Percentiles rank a stretch among this genome's conserved stretches.
phyloP scores from a whole-genome alignment of 345 rosid species.

The Cardamine resedifolia region DNA sequence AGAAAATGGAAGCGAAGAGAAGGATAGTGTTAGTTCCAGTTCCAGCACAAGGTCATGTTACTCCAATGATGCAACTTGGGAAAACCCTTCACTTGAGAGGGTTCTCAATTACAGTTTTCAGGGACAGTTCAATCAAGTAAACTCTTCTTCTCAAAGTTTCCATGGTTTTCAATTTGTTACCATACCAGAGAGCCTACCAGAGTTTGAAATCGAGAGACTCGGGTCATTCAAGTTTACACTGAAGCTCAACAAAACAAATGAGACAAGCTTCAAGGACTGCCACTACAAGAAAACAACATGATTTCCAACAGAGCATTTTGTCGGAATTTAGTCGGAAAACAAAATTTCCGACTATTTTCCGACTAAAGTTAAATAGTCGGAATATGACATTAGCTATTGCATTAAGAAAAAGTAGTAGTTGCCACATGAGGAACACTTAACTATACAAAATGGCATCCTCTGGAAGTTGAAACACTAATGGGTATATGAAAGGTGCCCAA shows the following conservation, averaged over 20 bases:
- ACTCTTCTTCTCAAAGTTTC: neutral
- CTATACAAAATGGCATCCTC: no score
- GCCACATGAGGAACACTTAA: no score
- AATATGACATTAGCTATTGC: no score
- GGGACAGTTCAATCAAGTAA: conserved; percentile 34
- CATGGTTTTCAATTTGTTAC: conserved; percentile 35
- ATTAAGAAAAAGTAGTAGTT: no score
- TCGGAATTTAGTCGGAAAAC: no score
- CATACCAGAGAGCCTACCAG: conserved; percentile 37
- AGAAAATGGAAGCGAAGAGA: neutral
- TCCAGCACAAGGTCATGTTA: conserved; percentile 60
- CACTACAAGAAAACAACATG: neutral
- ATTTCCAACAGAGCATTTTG: no score
- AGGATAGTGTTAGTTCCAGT: conserved; percentile 48
- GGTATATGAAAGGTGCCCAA: no score
- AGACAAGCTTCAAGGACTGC: conserved; percentile 24
- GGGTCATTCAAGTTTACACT: neutral
- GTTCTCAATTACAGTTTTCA: conserved; percentile 54
- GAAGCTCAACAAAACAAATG: conserved; percentile 38
- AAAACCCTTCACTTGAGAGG: conserved; percentile 48
- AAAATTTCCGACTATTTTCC: no score
- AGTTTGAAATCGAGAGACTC: conserved; percentile 11
- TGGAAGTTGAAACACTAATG: no score
- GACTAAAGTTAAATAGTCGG: no score
- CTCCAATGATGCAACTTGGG: conserved; percentile 58